Conservation (phyloP, 202 grass and related monocot species). For the Musa balbisiana region DNA sequence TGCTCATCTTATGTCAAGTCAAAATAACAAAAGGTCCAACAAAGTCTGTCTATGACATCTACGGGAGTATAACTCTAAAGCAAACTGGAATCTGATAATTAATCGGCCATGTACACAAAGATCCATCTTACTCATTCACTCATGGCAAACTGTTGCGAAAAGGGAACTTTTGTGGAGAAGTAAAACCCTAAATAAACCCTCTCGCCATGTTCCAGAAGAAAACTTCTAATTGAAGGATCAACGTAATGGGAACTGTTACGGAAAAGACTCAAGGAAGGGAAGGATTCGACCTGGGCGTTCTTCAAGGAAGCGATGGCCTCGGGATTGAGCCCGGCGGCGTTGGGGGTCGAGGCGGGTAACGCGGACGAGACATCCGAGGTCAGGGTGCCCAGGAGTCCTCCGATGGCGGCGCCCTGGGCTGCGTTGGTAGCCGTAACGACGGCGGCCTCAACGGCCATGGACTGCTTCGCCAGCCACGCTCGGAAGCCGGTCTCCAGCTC, state of each 20-base stretch:
- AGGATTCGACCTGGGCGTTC: conserved; percentile 55
- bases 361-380: conserved; percentile 41
- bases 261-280: background rate
- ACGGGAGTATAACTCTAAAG: background rate
- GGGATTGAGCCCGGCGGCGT: conserved; percentile 37
- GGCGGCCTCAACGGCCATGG: conserved; percentile 60
- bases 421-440: conserved; percentile 57
- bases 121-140: no score
- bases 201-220: conserved; percentile 1
- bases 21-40: background rate
- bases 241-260: no score
- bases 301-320: conserved; percentile 60
- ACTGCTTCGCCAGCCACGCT: conserved; percentile 62
- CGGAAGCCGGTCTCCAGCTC: conserved; percentile 55
- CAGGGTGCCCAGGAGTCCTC: conserved; percentile 76
- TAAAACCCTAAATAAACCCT: conserved; percentile 12
- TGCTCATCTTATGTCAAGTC: background rate
- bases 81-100: no score
- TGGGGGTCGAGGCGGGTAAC: conserved; percentile 37
- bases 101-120: background rate
- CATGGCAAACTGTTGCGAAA: background rate
- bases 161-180: background rate
- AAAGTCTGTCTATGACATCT: no score
- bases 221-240: background rate
- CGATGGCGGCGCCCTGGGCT: conserved; percentile 73